phyloP scores from a whole-genome alignment of 2,329 filamentous ascomycete species.

The Xylariales sp. region DNA sequence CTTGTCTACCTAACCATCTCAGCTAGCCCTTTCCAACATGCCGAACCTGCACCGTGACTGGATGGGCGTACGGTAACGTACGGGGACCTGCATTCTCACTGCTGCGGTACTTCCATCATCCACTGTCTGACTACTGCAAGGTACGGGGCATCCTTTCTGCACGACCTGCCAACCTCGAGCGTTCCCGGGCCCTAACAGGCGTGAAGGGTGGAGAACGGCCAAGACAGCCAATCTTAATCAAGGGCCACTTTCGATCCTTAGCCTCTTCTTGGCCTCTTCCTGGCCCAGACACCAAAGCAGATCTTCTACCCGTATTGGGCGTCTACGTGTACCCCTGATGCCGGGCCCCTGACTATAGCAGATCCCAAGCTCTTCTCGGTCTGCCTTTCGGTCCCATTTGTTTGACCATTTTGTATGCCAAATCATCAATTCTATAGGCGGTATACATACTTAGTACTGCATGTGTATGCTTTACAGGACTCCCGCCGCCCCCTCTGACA shows the following conservation, averaged over 20 bases:
- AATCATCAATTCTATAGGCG: slow-evolving; percentile 1
- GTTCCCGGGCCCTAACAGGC: slow-evolving; percentile 12
- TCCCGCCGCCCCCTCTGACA: slow-evolving; percentile 25
- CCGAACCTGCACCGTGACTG: slow-evolving; percentile 2
- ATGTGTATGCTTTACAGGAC: not conserved
- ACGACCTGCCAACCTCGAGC: slow-evolving; percentile 29
- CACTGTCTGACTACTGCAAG: slow-evolving; percentile 36
- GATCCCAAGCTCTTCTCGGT: slow-evolving; percentile 27
- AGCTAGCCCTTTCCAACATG: slow-evolving; percentile 12
- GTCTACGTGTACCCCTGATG: slow-evolving; percentile 10
- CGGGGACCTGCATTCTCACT: slow-evolving; percentile 28
- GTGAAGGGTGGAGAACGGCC: slow-evolving; percentile 16
- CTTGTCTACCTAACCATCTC: slow-evolving; percentile 10
- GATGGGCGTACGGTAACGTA: not conserved
- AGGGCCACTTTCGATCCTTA: slow-evolving; percentile 31
- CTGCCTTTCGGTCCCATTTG: slow-evolving; percentile 37
- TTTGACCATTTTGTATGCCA: slow-evolving; percentile 32
- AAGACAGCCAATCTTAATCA: slow-evolving; percentile 38
- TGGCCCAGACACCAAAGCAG: slow-evolving; percentile 20
- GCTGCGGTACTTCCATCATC: slow-evolving; percentile 12
- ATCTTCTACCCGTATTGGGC: slow-evolving; percentile 29
- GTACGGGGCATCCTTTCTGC: slow-evolving; percentile 35
- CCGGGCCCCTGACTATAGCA: slow-evolving; percentile 6
- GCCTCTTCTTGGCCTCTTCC: not conserved
- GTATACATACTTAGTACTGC: too few relatives aligned